Conservation (phyloP, 805 yeast genomes). For the Metschnikowia continentalis region DNA sequence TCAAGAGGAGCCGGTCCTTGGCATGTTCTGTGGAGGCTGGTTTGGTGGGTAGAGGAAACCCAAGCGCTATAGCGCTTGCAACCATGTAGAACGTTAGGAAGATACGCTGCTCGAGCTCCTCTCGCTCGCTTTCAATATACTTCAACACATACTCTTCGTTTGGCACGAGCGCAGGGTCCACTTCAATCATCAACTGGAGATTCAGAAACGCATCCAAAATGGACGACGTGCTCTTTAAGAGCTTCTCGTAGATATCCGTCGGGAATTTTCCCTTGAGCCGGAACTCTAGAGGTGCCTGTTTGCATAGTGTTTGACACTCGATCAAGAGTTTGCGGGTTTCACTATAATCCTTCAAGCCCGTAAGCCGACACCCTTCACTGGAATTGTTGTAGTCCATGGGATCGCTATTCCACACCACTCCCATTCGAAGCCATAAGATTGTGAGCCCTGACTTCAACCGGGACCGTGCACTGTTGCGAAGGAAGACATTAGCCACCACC, state of each 20-base stretch:
- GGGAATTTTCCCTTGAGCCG: constrained; percentile 75
- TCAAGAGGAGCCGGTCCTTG: constrained; percentile 61
- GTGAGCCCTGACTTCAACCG: constrained; percentile 63
- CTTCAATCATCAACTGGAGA: constrained; percentile 61
- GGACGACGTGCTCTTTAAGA: constrained; percentile 54
- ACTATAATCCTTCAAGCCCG: constrained; percentile 44
- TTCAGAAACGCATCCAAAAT: constrained; percentile 76
- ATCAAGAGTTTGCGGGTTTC: constrained; percentile 52
- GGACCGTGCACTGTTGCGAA: constrained; percentile 74
- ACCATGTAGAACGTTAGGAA: constrained; percentile 75
- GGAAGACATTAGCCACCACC: constrained; percentile 56
- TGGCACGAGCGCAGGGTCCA: constrained; percentile 50
- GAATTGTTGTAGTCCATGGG: constrained; percentile 48
- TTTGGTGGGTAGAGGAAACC: constrained; percentile 72
- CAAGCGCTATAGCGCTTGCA: constrained; percentile 69
- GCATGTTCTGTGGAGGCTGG: constrained; percentile 78
- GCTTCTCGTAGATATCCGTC: constrained; percentile 41
- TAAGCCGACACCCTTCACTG: constrained; percentile 18
- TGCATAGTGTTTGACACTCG: constrained; percentile 55
- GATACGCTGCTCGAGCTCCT: constrained; percentile 66
- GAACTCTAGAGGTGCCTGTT: constrained; percentile 72
- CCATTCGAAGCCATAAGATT: constrained; percentile 73
- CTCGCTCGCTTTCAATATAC: constrained; percentile 53
- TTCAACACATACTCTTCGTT: constrained; percentile 55
- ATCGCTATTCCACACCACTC: constrained; percentile 75